Base-by-base conservation (phyloP, 345 rosid genomes). In the Aethionema arabicum region DNA sequence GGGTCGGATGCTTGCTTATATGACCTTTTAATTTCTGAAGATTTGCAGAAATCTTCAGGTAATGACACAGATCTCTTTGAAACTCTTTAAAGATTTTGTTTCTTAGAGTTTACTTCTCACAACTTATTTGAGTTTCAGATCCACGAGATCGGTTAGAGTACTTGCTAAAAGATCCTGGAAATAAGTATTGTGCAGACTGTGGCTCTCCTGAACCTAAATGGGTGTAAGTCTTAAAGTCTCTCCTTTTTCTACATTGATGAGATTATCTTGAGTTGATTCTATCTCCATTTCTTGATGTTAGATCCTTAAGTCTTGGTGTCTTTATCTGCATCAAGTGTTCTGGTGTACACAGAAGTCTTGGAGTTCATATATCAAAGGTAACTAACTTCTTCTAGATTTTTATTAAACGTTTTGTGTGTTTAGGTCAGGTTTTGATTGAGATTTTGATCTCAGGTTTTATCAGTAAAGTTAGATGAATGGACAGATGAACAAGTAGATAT, bases 311-410 rank as follows among this genome's bases (percentile, higher is more conserved):
- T 57, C 67, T 74, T 10, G 99, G 99, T 73, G 96, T 85, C 8
- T 82, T 86, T 74, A 79, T 93, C 71, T 93, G 99, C 80, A 93
- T 93, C 45, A 93, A 93, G 80, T 93, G 99, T 71, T 90, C 99
- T 56, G 99, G 99, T 64, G 77, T 88, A 37, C 99, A 93, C 74
- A 78, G 99, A 77, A 85, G 97, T 85, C 97, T 93, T 74, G 99
- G 99, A 59, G 96, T 85, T 53, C 99, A 93, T 75, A 82, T 90
- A 77, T 78, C 99, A 67, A 93, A 90, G 91, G 99, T 93, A 68
- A 10, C 7, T 93, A 68, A 10, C 7, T 2, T 45, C 4, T 29
- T 32, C 42, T n/a, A n/a, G n/a, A n/a, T n/a, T n/a, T n/a, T n/a
- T n/a, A n/a, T n/a, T n/a, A n/a, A n/a, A n/a, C n/a, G n/a, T n/a